Evolutionary conservation across 768 basidiomycete genomes (phyloP), one percentile per base, ranked within the genome.

Genomic region (Mycena polygramma): DNA sequence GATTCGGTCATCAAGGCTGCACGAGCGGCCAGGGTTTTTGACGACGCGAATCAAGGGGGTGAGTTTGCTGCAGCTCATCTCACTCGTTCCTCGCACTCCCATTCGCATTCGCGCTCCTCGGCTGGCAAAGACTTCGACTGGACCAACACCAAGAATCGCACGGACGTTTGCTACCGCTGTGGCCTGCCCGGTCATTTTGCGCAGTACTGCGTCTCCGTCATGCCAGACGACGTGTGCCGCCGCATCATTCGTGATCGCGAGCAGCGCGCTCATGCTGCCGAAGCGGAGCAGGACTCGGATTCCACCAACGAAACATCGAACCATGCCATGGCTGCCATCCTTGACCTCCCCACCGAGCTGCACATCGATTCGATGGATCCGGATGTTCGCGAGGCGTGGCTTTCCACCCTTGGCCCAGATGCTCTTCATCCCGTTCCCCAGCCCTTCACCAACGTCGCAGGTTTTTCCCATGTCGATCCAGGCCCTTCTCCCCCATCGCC

Each of bases 141-240:
- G 62, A 63, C 62, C 2, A 63, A 63, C 17, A 63, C 62, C 14
- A 63, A 63, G 52, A 63, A 63, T 54, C 51, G 52, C 4, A 41
- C 52, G 9, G 52, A 63, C 19, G 62, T 63, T 17, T 63, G 62
- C 17, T 26, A 53, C 51, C n/a, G 62, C 3, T 63, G 62, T n/a
- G 62, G 62, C 11, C n/a, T 63, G 41, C 51, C 49, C 14, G 62
- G 62, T 39, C 61, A 63, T 52, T 63, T 63, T n/a, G n/a, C n/a
- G n/a, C n/a, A n/a, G n/a, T n/a, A n/a, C n/a, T n/a, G n/a, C n/a
- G n/a, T n/a, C n/a, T 63, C 61, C 2, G 39, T 24, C 48, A 63
- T 63, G 61, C 61, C 61, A 7, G 49, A 63, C 24, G 49, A 63
- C 2, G 61, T 63, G 17, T 30, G 61, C 5, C 61, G 39, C 9